Base-by-base conservation (phyloP, 116 monocot species). In the Posidonia oceanica region DNA sequence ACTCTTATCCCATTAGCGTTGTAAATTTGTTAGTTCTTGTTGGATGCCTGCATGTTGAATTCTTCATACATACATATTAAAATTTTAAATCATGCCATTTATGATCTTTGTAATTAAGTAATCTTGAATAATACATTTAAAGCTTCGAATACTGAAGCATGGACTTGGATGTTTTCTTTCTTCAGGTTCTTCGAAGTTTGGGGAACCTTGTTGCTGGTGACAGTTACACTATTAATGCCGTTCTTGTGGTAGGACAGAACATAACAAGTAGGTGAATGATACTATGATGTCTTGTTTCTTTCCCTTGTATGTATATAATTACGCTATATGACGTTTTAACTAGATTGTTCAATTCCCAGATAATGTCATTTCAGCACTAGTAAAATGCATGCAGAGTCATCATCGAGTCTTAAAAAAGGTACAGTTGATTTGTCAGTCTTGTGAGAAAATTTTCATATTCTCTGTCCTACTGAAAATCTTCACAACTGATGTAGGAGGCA, bases 361-460 rank as follows among this genome's bases (percentile, higher is more conserved):
- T 78, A 63, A 83, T 69, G 75, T 77, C 66, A 77, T 97, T 69
- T 79, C 77, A 63, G 81, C 81, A 61, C 79, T 97, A 21, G 67
- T 82, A 5, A 97, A 97, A 79, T 97, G 92, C 71, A 81, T 92
- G 72, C 85, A 78, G 70, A 83, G 80, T 67, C 89, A 92, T 39
- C 83, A 89, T 64, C 84, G 92, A 59, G 87, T 89, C 39, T 63
- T 97, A 29, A 97, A 82, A 74, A 97, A 92, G 92, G 97, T 92
- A 69, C 14, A 10, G 63, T 14, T 53, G 42, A 44, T 72, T 71
- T 8, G 36, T 36, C 17, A 18, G 55, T 39, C 2, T 56, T 69
- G 8, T 7, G 4, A n/a, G 54, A 17, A 53, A 68, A 68, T 36
- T 14, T 44, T 42, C 18, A 5, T 3, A 39, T 57, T 38, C 40